phyloP scores from a whole-genome alignment of 768 basidiomycete genomes.

The Melanogaster broomeanus region DNA sequence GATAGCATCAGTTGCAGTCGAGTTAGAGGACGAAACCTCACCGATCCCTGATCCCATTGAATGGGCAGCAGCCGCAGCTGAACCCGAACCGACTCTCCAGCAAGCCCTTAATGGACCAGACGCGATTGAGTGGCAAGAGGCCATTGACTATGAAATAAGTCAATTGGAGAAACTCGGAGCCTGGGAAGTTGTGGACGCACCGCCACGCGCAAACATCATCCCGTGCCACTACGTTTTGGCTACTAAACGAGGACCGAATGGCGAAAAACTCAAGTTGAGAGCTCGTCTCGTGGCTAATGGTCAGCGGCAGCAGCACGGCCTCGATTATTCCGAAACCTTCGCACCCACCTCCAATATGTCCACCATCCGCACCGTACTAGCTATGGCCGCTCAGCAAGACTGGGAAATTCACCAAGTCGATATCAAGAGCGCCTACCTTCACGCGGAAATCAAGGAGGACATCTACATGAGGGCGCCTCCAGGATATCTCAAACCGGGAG shows the following conservation, averaged over 20 bases:
- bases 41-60: background rate
- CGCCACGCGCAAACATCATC: conserved; percentile 27
- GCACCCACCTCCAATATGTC: too few relatives aligned
- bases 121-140: background rate
- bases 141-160: conserved; percentile 9
- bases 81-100: background rate
- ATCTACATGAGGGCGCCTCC: background rate
- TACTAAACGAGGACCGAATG: too few relatives aligned
- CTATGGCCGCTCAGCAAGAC: too few relatives aligned
- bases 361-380: too few relatives aligned
- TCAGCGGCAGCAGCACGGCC: too few relatives aligned
- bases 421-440: background rate
- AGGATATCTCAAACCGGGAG: background rate
- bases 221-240: too few relatives aligned
- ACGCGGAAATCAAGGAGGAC: background rate
- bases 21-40: background rate
- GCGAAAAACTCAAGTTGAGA: too few relatives aligned
- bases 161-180: conserved; percentile 21
- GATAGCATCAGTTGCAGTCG: background rate
- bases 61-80: background rate
- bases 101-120: background rate
- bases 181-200: conserved; percentile 27
- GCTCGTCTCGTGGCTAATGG: too few relatives aligned
- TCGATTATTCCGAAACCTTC: too few relatives aligned
- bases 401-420: too few relatives aligned